Evolutionary conservation across 2,329 filamentous ascomycete genomes (phyloP).

Genomic region (Nectriaceae sp.): DNA sequence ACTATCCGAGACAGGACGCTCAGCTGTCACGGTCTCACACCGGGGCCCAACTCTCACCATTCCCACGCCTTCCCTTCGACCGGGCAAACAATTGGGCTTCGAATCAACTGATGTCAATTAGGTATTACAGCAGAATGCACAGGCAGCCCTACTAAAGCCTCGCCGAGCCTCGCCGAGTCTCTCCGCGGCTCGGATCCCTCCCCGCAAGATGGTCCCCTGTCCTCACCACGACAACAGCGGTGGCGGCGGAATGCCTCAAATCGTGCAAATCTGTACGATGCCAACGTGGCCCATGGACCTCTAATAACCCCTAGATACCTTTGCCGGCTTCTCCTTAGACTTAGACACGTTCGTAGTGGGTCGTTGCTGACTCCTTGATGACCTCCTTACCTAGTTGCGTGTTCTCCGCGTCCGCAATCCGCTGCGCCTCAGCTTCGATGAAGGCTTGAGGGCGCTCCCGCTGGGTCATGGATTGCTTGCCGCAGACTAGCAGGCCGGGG

Average conservation of each 20-base stretch:
- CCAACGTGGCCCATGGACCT: too few relatives aligned
- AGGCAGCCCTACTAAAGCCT: background rate
- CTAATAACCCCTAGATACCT: too few relatives aligned
- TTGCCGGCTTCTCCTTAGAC: background rate
- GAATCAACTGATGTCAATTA: background rate
- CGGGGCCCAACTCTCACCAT: too few relatives aligned
- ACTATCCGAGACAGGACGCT: too few relatives aligned
- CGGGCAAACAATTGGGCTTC: background rate
- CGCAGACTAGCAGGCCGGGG: constrained; percentile 34
- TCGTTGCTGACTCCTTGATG: background rate
- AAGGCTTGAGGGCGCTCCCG: constrained; percentile 37
- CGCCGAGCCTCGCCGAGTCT: background rate
- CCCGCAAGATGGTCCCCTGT: background rate
- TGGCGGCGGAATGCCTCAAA: too few relatives aligned
- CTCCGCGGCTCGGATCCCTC: background rate
- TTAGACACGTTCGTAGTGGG: constrained; percentile 7
- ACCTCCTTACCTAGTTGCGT: constrained; percentile 1
- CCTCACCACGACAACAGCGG: too few relatives aligned
- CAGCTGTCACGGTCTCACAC: too few relatives aligned
- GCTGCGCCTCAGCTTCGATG: constrained; percentile 36
- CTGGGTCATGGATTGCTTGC: constrained; percentile 35
- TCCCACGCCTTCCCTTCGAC: too few relatives aligned
- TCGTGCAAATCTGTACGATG: too few relatives aligned
- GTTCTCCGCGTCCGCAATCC: constrained; percentile 24
- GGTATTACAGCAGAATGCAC: background rate